Conservation (phyloP, 2,329 filamentous ascomycete species). For the Leptographium flavum region DNA sequence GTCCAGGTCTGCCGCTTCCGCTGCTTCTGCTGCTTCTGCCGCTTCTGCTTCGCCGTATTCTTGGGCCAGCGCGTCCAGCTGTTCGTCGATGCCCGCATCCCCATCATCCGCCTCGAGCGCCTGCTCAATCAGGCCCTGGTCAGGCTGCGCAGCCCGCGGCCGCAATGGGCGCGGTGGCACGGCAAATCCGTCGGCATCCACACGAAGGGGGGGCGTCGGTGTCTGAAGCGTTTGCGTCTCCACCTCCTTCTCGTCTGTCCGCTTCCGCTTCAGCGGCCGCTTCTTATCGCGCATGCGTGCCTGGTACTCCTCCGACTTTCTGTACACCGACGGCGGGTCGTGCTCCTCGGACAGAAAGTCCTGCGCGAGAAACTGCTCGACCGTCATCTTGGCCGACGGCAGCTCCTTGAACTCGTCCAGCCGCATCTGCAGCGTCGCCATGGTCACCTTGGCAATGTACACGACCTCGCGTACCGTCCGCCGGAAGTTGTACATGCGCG, state of each 20-base stretch:
- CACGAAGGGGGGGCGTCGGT: neutral
- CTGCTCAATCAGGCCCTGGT: slow-evolving; percentile 6
- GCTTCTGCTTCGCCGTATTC: slow-evolving; percentile 26
- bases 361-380: slow-evolving; percentile 68
- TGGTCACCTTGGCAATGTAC: slow-evolving; percentile 95
- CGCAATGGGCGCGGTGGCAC: slow-evolving; percentile 38
- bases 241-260: slow-evolving; percentile 9
- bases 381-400: slow-evolving; percentile 68
- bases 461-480: slow-evolving; percentile 87
- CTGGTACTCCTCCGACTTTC: slow-evolving; percentile 45
- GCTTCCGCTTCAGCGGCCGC: slow-evolving; percentile 30
- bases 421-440: slow-evolving; percentile 81
- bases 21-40: neutral
- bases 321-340: slow-evolving; percentile 74
- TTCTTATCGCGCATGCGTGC: slow-evolving; percentile 35
- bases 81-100: slow-evolving; percentile 12
- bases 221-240: neutral
- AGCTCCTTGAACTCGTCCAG: slow-evolving; percentile 85
- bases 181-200: slow-evolving; percentile 55
- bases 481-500: slow-evolving; percentile 96
- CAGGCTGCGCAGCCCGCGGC: neutral
- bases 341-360: slow-evolving; percentile 33
- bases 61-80: slow-evolving; percentile 26
- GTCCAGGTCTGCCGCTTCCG: neutral
- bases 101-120: slow-evolving; percentile 5